These are phyloP conservation scores for Pneumocystis murina DNA, from an alignment of 1,139 yeast genomes.

Conservation along the genomic window DNA sequence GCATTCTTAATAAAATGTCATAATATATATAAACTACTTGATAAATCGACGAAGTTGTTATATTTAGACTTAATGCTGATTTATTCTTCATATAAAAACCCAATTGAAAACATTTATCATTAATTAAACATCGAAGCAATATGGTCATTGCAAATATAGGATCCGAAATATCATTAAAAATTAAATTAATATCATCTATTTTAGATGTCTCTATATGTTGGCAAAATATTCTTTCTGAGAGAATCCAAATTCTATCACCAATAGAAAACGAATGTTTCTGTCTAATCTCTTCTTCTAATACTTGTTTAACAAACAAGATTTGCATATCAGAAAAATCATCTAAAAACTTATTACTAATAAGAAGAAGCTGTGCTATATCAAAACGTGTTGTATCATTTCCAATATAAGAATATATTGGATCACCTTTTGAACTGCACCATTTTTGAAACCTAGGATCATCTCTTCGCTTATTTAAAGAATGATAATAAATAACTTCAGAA, in stretches of 20 bases:
- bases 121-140: neutral
- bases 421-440: neutral
- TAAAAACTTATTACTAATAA: neutral
- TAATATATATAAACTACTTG: neutral
- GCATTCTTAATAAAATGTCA: neutral
- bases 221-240: neutral
- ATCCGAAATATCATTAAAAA: neutral
- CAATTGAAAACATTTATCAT: neutral
- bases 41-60: neutral
- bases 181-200: neutral
- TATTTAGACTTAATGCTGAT: neutral
- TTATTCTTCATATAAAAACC: neutral
- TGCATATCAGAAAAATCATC: neutral
- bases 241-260: neutral
- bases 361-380: neutral
- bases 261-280: conserved; percentile 1
- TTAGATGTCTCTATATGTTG: neutral
- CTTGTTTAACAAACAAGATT: neutral
- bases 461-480: neutral
- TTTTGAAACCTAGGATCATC: conserved; percentile 1
- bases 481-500: neutral
- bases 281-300: neutral
- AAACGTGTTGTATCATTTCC: neutral
- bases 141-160: neutral
- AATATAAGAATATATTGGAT: neutral